phyloP scores from a whole-genome alignment of 2,329 filamentous ascomycete species.

The Epichloe sibirici region DNA sequence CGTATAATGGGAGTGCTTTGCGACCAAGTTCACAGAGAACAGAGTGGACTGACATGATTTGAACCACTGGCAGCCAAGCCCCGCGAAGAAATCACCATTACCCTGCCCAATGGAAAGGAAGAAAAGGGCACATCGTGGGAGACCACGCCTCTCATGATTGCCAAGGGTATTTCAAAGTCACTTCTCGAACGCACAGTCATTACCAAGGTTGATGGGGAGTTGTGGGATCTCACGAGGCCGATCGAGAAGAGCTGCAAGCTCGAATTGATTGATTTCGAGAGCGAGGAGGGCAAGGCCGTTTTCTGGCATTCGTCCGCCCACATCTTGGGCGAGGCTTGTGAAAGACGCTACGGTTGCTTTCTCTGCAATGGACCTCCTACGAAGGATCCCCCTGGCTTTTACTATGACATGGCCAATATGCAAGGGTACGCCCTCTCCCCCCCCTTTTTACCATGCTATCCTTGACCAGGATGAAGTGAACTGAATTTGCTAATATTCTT shows the following conservation, averaged over 20 bases:
- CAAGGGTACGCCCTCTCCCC: constrained; percentile 18
- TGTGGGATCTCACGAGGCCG: constrained; percentile 90
- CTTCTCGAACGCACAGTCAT: constrained; percentile 79
- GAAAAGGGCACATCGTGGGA: constrained; percentile 75
- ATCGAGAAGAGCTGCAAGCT: constrained; percentile 80
- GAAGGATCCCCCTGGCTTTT: constrained; percentile 66
- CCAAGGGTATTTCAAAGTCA: constrained; percentile 71
- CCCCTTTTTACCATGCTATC: not conserved
- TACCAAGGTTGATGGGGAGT: constrained; percentile 65
- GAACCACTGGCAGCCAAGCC: constrained; percentile 42
- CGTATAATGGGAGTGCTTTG: constrained; percentile 9
- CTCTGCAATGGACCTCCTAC: constrained; percentile 91
- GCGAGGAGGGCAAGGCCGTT: constrained; percentile 59
- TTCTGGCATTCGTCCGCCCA: constrained; percentile 98
- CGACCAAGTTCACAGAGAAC: not conserved
- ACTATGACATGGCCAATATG: constrained; percentile 81
- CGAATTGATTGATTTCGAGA: constrained; percentile 71
- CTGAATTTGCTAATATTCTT: constrained; percentile 25
- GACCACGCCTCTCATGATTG: constrained; percentile 73
- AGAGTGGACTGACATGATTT: not conserved
- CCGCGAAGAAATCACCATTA: constrained; percentile 61
- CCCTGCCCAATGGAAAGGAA: constrained; percentile 58
- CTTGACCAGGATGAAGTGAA: not conserved
- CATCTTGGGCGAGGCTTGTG: constrained; percentile 87
- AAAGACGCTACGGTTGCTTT: constrained; percentile 80